Conservation (phyloP, 1,284 basidiomycete species). For the Puccinia novopanici region DNA sequence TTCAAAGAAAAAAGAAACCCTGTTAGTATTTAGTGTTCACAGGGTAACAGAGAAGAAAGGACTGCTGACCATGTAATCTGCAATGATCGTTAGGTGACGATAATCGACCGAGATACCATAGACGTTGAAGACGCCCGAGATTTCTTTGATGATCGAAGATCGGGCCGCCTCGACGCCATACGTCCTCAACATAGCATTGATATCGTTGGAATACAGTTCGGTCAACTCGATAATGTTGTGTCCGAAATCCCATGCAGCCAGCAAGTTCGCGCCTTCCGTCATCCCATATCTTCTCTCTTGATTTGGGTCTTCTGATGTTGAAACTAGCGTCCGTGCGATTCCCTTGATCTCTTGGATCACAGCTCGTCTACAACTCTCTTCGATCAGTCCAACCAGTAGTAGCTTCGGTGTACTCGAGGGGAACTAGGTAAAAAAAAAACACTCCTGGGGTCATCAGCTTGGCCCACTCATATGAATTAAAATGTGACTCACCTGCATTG, state of each 20-base stretch:
- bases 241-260: conserved; percentile 85
- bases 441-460: neutral
- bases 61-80: conserved; percentile 89
- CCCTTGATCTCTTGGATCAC: conserved; percentile 84
- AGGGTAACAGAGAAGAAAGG: neutral
- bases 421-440: conserved; percentile 63
- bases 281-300: conserved; percentile 58
- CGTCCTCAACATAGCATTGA: conserved; percentile 84
- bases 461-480: neutral
- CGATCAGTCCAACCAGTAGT: conserved; percentile 84
- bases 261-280: conserved; percentile 82
- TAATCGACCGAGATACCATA: conserved; percentile 96
- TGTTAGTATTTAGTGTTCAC: neutral
- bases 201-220: conserved; percentile 89
- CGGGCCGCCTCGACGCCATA: conserved; percentile 67
- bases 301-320: conserved; percentile 45
- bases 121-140: conserved; percentile 88
- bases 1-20: neutral
- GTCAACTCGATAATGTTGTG: conserved; percentile 78
- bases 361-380: conserved; percentile 77
- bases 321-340: conserved; percentile 62
- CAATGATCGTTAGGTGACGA: conserved; percentile 93
- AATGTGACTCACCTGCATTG: conserved; percentile 48
- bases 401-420: conserved; percentile 74
- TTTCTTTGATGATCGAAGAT: conserved; percentile 67